These are phyloP conservation scores for Boletus reticulatus DNA, from an alignment of 768 basidiomycete genomes.

Conservation along the genomic window DNA sequence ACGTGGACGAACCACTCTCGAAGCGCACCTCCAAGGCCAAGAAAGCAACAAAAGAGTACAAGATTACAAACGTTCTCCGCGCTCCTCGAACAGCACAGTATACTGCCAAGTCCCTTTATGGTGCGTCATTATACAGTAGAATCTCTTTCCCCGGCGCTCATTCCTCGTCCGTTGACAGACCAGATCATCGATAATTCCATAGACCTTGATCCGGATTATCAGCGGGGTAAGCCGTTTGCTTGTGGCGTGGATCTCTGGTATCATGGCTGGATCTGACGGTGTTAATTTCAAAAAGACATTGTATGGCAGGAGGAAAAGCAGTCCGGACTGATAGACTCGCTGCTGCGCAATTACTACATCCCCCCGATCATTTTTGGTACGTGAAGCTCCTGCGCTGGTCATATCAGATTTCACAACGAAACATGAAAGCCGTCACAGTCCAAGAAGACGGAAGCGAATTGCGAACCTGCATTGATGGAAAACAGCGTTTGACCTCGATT, in stretches of 20 bases:
- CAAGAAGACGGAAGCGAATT: conserved; percentile 42
- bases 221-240: conserved; percentile 45
- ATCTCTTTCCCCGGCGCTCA: neutral
- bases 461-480: conserved; percentile 68
- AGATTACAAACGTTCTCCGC: conserved; percentile 32
- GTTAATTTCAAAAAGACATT: conserved; percentile 40
- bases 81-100: conserved; percentile 40
- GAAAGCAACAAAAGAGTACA: conserved; percentile 30
- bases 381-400: conserved; percentile 7
- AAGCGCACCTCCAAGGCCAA: conserved; percentile 20
- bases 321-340: conserved; percentile 58
- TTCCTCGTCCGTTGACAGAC: conserved; percentile 31
- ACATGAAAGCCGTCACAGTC: conserved; percentile 35
- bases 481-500: conserved; percentile 68
- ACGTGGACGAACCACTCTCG: conserved; percentile 36
- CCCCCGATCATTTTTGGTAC: conserved; percentile 67
- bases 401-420: neutral
- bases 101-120: conserved; percentile 43
- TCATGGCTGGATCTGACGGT: neutral
- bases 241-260: neutral
- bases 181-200: conserved; percentile 46
- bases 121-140: conserved; percentile 26
- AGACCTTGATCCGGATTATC: conserved; percentile 64
- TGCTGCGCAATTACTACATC: conserved; percentile 62
- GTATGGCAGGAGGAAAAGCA: conserved; percentile 68